Base-by-base conservation (phyloP, 2,329 filamentous ascomycete genomes). In the Annulohypoxylon truncatum region DNA sequence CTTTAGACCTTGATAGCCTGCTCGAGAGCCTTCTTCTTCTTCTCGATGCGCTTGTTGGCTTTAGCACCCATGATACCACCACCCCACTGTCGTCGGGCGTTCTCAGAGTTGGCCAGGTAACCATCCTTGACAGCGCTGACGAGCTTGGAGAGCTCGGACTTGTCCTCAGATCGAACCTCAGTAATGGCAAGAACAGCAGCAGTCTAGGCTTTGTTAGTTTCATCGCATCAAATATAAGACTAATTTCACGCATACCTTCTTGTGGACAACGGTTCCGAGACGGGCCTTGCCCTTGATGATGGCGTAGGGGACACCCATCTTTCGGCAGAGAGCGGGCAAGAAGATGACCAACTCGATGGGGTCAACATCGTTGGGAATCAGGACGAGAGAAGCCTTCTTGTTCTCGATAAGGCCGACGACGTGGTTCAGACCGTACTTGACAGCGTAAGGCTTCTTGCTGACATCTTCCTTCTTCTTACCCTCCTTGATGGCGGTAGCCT, bases 381-480 rank as follows among this genome's bases (percentile, higher is more conserved):
- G 90, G 80, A 99, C 96, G 73, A 99, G 90, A 71, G 93, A 90
- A 74, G 96, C 95, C 92, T 99, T 99, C 93, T 99, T 99, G 90
- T 97, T 97, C 91, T 97, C 94, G 78, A 97, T 92, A 77, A 97
- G 89, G 74, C 93, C 94, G 75, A 97, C 94, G 74, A 99, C 96
- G 89, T 99, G 96, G 92, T 99, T 99, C 79, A 99, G 91, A 87
- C 96, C 96, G 85, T 97, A 99, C 91, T 99, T 99, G 89, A 96
- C 94, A 75, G 92, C 86, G 86, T 97, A 99, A 79, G 96, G 96
- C 92, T 99, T 99, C 93, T 98, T 98, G 92, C 89, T 93, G 82
- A 97, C 95, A 79, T 97, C 94, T 89, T 99, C 96, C 92, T 98
- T 98, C 92, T 98, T 99, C 92, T 98, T 97, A 84, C 96, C 96